Conservation (phyloP, 805 yeast species). For the Candida piceae region DNA sequence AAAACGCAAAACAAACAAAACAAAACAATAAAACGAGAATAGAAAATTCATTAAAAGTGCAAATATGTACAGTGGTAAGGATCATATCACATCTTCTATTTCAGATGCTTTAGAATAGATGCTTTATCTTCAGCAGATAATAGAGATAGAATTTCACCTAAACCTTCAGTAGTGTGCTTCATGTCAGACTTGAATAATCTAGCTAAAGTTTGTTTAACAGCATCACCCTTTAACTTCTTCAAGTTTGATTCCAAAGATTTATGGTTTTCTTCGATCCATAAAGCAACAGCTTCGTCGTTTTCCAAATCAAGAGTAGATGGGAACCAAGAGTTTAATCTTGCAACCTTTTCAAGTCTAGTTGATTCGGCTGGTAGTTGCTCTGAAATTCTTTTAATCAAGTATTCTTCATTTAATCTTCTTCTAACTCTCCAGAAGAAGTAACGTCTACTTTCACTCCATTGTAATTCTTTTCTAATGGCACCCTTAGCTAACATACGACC, state of each 20-base stretch:
- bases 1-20: neutral
- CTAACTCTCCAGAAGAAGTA: slow-evolving; percentile 98
- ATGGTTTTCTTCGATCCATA: slow-evolving; percentile 81
- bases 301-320: slow-evolving; percentile 64
- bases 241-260: slow-evolving; percentile 53
- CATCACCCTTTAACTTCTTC: slow-evolving; percentile 61
- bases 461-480: slow-evolving; percentile 75
- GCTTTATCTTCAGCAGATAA: slow-evolving; percentile 52
- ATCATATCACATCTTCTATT: too few relatives aligned
- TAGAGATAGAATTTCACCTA: slow-evolving; percentile 49
- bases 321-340: slow-evolving; percentile 85
- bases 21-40: neutral
- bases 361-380: slow-evolving; percentile 46
- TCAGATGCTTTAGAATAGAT: slow-evolving; percentile 29
- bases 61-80: too few relatives aligned
- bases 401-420: slow-evolving; percentile 91
- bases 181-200: slow-evolving; percentile 49
- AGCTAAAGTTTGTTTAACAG: slow-evolving; percentile 60
- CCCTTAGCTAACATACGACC: slow-evolving; percentile 97
- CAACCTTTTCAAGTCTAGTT: slow-evolving; percentile 72
- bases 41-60: too few relatives aligned
- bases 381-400: slow-evolving; percentile 68
- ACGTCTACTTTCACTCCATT: slow-evolving; percentile 86
- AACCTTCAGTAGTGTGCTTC: slow-evolving; percentile 50
- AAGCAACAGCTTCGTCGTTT: slow-evolving; percentile 73